Evolutionary conservation across 148 eudicot genomes (phyloP).

Genomic region (Suaeda aralocaspica): DNA sequence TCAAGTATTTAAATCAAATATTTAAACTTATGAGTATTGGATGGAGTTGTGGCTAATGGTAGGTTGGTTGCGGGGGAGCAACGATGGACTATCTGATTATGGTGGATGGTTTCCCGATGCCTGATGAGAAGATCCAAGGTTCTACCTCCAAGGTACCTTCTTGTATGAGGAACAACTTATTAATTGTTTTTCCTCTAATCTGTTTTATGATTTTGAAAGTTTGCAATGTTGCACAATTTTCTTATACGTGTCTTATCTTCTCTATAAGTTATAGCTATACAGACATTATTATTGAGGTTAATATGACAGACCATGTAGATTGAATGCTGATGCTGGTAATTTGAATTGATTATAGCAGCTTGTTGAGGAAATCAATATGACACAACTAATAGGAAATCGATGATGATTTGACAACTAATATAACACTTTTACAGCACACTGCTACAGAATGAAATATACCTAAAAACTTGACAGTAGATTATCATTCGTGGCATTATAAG

Average conservation of each 20-base stretch:
- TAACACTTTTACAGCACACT: neutral
- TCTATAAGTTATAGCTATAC: neutral
- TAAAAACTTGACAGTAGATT: neutral
- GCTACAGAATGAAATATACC: neutral
- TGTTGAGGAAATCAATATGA: no score
- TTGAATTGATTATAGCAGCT: neutral
- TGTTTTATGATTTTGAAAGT: neutral
- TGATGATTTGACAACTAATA: no score
- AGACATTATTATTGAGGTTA: neutral
- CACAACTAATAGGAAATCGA: no score
- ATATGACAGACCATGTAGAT: no score
- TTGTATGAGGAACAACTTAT: neutral
- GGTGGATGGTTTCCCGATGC: constrained; percentile 41
- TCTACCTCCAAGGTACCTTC: constrained; percentile 27
- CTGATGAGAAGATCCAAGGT: constrained; percentile 34
- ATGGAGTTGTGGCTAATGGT: neutral
- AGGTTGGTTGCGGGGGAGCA: constrained; percentile 43
- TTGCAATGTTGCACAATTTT: neutral
- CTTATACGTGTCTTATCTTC: no score
- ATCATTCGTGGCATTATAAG: neutral
- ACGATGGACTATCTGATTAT: constrained; percentile 37
- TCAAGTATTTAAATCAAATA: no score
- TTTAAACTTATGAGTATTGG: neutral
- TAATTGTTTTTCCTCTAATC: neutral
- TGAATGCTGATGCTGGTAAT: neutral